phyloP scores from a whole-genome alignment of 2,329 filamentous ascomycete species.

The Alternaria conjuncta region DNA sequence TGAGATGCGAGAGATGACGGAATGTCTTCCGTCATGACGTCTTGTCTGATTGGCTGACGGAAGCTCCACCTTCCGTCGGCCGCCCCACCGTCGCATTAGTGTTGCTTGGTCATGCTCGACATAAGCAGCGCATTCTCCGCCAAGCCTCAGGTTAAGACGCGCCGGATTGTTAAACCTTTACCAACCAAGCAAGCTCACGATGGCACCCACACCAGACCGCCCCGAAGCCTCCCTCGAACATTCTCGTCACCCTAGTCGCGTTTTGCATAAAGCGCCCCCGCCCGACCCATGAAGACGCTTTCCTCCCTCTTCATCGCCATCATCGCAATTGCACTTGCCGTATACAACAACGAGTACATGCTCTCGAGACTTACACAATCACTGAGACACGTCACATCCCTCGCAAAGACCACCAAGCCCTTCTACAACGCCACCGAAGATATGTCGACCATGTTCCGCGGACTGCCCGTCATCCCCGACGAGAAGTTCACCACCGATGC shows the following conservation, averaged over 20 bases:
- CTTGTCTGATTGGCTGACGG: slow-evolving; percentile 7
- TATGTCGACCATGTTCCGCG: slow-evolving; percentile 51
- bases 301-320: slow-evolving; percentile 52
- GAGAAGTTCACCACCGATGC: slow-evolving; percentile 48
- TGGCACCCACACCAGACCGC: slow-evolving; percentile 15
- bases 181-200: slow-evolving; percentile 31
- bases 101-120: slow-evolving; percentile 30
- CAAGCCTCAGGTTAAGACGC: slow-evolving; percentile 8
- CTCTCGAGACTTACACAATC: slow-evolving; percentile 45
- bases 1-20: background rate
- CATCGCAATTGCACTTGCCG: slow-evolving; percentile 49
- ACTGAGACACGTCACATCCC: slow-evolving; percentile 38
- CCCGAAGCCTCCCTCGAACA: slow-evolving; percentile 30
- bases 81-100: slow-evolving; percentile 6
- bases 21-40: background rate
- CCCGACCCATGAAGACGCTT: slow-evolving; percentile 47
- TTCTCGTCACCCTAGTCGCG: slow-evolving; percentile 34
- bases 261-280: slow-evolving; percentile 43
- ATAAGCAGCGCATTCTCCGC: slow-evolving; percentile 20
- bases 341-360: slow-evolving; percentile 52
- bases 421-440: slow-evolving; percentile 34
- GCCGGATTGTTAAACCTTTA: slow-evolving; percentile 39
- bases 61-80: slow-evolving; percentile 5
- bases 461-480: slow-evolving; percentile 57
- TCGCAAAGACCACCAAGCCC: slow-evolving; percentile 18